These are phyloP conservation scores for Elongisporangium senticosum DNA, from an alignment of 352 stramenopile species.

Conservation along the genomic window DNA sequence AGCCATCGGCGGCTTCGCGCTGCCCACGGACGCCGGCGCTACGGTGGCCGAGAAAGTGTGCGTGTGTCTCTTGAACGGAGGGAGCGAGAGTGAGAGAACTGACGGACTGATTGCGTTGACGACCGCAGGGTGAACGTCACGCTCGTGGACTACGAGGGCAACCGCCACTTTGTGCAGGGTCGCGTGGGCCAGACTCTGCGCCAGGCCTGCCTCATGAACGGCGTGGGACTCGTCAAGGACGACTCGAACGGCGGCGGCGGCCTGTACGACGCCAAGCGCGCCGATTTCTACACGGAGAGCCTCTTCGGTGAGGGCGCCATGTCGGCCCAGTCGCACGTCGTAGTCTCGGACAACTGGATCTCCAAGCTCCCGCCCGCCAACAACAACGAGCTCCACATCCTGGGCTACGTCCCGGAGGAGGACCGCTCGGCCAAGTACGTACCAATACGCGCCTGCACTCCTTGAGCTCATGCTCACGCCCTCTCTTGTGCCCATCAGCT, in stretches of 20 bases:
- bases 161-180: slow-evolving; percentile 79
- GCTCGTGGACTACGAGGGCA: slow-evolving; percentile 84
- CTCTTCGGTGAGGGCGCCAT: slow-evolving; percentile 82
- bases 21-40: slow-evolving; percentile 19
- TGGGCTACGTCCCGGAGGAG: slow-evolving; percentile 74
- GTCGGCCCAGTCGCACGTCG: slow-evolving; percentile 82
- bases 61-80: slow-evolving; percentile 9
- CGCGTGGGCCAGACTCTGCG: slow-evolving; percentile 78
- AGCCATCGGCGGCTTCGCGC: slow-evolving; percentile 49
- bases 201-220: slow-evolving; percentile 79
- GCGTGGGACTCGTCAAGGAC: slow-evolving; percentile 73
- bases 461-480: background rate
- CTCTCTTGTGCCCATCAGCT: slow-evolving; percentile 26
- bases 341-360: slow-evolving; percentile 87
- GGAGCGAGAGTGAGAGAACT: background rate
- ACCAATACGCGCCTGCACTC: background rate
- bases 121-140: slow-evolving; percentile 67
- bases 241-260: slow-evolving; percentile 81
- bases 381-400: slow-evolving; percentile 68
- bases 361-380: slow-evolving; percentile 66
- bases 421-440: slow-evolving; percentile 79
- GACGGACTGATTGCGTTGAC: slow-evolving; percentile 4
- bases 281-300: slow-evolving; percentile 83
- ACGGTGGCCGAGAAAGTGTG: slow-evolving; percentile 63
- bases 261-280: slow-evolving; percentile 48